Evolutionary conservation across 2,329 filamentous ascomycete genomes (phyloP).

Genomic region (Calonectria pteridis): DNA sequence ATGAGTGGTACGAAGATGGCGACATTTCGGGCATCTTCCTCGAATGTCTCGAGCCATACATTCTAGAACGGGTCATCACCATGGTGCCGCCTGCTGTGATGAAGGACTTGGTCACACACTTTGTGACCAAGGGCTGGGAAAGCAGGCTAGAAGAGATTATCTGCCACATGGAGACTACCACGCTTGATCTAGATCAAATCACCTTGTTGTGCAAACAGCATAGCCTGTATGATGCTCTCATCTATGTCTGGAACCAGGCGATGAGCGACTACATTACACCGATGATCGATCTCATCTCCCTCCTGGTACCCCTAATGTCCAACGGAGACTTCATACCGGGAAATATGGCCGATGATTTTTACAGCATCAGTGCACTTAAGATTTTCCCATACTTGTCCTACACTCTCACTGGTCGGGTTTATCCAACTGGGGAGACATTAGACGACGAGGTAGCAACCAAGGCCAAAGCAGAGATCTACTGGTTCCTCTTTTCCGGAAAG

Average conservation of each 20-base stretch:
- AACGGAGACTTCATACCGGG: conserved; percentile 66
- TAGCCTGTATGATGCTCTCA: conserved; percentile 91
- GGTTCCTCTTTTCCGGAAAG: conserved; percentile 91
- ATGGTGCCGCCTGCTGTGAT: conserved; percentile 85
- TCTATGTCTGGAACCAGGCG: conserved; percentile 97
- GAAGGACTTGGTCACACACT: conserved; percentile 87
- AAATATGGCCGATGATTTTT: conserved; percentile 71
- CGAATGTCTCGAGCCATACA: conserved; percentile 88
- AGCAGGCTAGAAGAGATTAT: conserved; percentile 91
- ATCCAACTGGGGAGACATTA: conserved; percentile 85
- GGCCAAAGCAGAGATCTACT: conserved; percentile 91
- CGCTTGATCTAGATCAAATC: conserved; percentile 93
- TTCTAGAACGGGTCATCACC: conserved; percentile 81
- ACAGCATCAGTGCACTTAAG: conserved; percentile 82
- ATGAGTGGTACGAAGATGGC: conserved; percentile 88
- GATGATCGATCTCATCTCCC: conserved; percentile 81
- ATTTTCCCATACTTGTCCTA: conserved; percentile 97
- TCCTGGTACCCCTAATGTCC: conserved; percentile 73
- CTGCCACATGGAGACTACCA: conserved; percentile 89
- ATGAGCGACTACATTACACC: conserved; percentile 92
- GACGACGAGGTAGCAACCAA: conserved; percentile 77
- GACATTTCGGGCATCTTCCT: conserved; percentile 82
- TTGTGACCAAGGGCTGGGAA: conserved; percentile 80
- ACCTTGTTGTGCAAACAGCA: conserved; percentile 92
- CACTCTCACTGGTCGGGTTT: conserved; percentile 88